Base-by-base conservation (phyloP, 1,139 yeast species). In the Hemisphaericaspora lyxosophila region DNA sequence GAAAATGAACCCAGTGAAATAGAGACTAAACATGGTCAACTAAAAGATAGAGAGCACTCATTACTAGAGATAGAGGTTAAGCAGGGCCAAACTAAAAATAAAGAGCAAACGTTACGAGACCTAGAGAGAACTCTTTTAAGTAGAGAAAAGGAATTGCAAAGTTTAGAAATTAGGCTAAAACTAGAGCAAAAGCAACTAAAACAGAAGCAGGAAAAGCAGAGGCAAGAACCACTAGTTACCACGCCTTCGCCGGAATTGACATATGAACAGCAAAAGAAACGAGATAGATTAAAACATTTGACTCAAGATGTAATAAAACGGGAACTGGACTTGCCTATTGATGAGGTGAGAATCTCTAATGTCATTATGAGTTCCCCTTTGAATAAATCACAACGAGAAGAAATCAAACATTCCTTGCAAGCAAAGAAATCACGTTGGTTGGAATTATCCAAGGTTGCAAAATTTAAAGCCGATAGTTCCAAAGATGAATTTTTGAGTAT, bases 361-460 rank as follows among this genome's bases (percentile, higher is more conserved):
- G 39, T 27, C 4, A 15, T 24, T 7, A 22, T 17, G 7, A 15
- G 35, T 2, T 5, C 29, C 5, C 16, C 26, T 15, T 26, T 45
- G 14, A 9, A 43, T 7, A 44, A 36, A 19, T 30, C 42, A 3
- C 52, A 50, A 31, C 40, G 49, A 16, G 61, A 55, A n/a, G 59
- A 51, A 14, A 46, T 48, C 22, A 54, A 52, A 30, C 36, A 39
- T 15, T 31, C 39, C 8, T 44, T 57, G 14, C 53, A 42, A 31
- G 35, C 43, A 14, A 53, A 55, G 45, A 64, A 62, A 41, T 54
- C 48, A 16, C 51, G 56, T 34, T 67, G 71, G 69, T 45, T 59
- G 14, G 57, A 54, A 34, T 38, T 59, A 9, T 62, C 70, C 12
- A 61, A 57, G 39, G 55, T 54, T 17, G 52, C 64, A 4, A 57